Evolutionary conservation across 129 eudicot genomes (phyloP), one percentile per base, ranked within the genome.

Genomic region (Chrysanthemum seticuspe): DNA sequence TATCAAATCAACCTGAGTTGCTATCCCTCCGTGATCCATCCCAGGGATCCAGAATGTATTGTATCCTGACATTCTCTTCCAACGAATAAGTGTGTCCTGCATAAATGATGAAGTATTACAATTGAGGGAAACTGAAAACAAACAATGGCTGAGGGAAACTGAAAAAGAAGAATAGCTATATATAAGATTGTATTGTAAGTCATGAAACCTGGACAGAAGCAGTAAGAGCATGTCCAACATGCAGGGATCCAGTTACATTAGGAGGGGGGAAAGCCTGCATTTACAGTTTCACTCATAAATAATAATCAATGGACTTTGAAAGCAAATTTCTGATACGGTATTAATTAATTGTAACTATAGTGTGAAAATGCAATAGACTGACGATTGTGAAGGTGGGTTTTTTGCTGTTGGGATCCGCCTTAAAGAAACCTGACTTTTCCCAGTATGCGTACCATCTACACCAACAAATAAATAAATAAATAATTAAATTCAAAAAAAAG

Each of bases 1-100:
- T 44, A 18, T 78, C 53, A 56, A 36, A 2, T 21, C 16, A 71
- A 94, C 98, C 96, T 94, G 98, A 31, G 98, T 94, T 29, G 98
- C 98, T 71, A 94, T 94, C 75, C 98, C 98, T 64, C 97, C 98
- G 79, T 94, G 98, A 59, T 94, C 97, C 95, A 87, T 90, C 52
- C 98, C 97, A 59, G 98, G 98, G 51, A 94, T 97, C 98, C 97
- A 94, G 71, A 94, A 77, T 34, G 97, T 83, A 80, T 88, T 90
- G 89, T 90, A 86, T 71, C 96, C 97, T 2, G 98, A 90, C 98
- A 90, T 94, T 76, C 96, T 85, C 65, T 89, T 87, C 93, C 97
- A 94, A 10, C 97, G 97, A 81, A 27, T 2, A 27, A 23, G 25
- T 23, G 25, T 23, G 25, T 23, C 25, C 25, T 23, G 25, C 25